A percentile compares a stretch with the other conserved stretches of the same genome.
Conservation (phyloP, 2,329 filamentous ascomycete species). For the Aspergillus thermomutatus region DNA sequence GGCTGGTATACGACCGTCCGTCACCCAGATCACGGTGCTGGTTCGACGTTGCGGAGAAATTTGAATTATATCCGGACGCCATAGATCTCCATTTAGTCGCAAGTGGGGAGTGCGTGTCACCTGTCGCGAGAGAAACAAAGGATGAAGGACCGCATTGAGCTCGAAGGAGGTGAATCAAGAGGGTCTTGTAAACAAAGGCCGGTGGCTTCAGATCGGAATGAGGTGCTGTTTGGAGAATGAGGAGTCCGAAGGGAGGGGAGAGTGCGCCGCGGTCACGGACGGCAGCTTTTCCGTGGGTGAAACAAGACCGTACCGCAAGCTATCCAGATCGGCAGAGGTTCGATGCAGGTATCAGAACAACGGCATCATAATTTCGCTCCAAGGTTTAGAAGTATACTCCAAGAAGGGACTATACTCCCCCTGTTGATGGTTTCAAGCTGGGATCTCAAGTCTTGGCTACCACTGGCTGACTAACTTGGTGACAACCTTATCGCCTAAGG, state of each 20-base stretch:
- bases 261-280: constrained; percentile 7
- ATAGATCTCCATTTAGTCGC: constrained; percentile 44
- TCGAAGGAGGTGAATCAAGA: not conserved
- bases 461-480: constrained; percentile 17
- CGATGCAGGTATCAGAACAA: constrained; percentile 8
- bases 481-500: constrained; percentile 10
- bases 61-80: constrained; percentile 44
- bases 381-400: constrained; percentile 2
- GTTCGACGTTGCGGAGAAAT: constrained; percentile 40
- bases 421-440: constrained; percentile 11
- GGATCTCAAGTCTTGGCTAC: constrained; percentile 8
- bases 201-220: constrained; percentile 2
- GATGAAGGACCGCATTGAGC: constrained; percentile 32
- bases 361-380: not conserved
- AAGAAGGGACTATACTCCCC: constrained; percentile 7
- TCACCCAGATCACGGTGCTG: constrained; percentile 39
- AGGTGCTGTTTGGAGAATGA: constrained; percentile 8
- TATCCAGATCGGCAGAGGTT: not conserved
- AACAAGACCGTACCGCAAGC: constrained; percentile 2
- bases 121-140: constrained; percentile 26
- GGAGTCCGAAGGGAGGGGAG: constrained; percentile 6
- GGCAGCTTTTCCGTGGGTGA: constrained; percentile 1
- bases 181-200: constrained; percentile 1
- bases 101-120: constrained; percentile 31
- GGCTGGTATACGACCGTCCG: constrained; percentile 36